These are phyloP conservation scores for Bruguiera parviflora DNA, from an alignment of 345 rosid species.

Conservation along the genomic window DNA sequence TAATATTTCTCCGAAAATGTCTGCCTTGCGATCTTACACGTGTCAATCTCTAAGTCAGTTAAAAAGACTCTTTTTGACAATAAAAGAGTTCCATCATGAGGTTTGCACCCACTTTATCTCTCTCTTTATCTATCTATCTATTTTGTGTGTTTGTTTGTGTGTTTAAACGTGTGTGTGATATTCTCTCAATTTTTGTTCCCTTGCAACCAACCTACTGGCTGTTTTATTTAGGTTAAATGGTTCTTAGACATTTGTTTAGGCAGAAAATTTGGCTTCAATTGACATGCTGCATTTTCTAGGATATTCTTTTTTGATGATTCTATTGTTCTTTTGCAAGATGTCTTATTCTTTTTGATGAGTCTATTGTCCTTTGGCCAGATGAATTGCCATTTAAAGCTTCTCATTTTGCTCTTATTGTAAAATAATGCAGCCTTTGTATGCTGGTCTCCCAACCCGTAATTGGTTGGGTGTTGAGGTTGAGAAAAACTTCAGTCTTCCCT, in stretches of 20 bases:
- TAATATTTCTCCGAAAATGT: slow-evolving; percentile 21
- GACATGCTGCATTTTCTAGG: no score
- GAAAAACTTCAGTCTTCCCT: background rate
- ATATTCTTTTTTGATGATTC: no score
- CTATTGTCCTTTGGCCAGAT: background rate
- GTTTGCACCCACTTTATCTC: slow-evolving; percentile 34
- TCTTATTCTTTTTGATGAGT: background rate
- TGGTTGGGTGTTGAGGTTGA: background rate
- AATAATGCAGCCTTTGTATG: background rate
- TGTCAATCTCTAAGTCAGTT: slow-evolving; percentile 37
- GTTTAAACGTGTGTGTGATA: no score
- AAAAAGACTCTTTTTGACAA: slow-evolving; percentile 36
- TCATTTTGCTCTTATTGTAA: background rate
- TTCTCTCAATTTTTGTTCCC: no score
- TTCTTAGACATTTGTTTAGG: background rate
- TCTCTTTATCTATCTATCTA: no score
- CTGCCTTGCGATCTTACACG: slow-evolving; percentile 25
- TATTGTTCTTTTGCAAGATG: background rate
- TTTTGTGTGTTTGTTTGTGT: no score
- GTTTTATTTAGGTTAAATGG: background rate
- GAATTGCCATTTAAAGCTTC: background rate
- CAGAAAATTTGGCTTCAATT: background rate
- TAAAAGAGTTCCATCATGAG: slow-evolving; percentile 69
- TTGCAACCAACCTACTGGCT: no score
- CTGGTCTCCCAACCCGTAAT: background rate